A percentile compares a stretch with the other conserved stretches of the same genome.
Evolutionary conservation across 2,329 filamentous ascomycete genomes (phyloP).

Genomic region (Colletotrichum scovillei): DNA sequence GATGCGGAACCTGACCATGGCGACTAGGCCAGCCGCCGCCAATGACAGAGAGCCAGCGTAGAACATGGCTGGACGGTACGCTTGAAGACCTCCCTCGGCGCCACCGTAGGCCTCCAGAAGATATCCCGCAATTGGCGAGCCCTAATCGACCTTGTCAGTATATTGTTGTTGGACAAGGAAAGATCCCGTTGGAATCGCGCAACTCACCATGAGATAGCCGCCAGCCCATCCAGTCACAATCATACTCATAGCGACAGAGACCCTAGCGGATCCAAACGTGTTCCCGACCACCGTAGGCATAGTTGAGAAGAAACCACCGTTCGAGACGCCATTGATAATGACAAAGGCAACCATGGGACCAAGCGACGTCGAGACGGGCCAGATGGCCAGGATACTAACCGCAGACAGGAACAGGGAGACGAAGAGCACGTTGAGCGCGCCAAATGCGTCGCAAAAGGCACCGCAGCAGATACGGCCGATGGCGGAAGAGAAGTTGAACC

Average conservation of each 20-base stretch:
- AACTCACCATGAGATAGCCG: slow-evolving; percentile 68
- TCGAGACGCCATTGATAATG: slow-evolving; percentile 68
- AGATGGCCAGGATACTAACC: slow-evolving; percentile 69
- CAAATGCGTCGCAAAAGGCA: slow-evolving; percentile 63
- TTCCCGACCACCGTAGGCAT: slow-evolving; percentile 73
- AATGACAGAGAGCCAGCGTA: slow-evolving; percentile 67
- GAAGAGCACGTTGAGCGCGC: slow-evolving; percentile 66
- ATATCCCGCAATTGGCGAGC: slow-evolving; percentile 70
- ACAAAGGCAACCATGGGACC: slow-evolving; percentile 67
- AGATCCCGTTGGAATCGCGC: neutral
- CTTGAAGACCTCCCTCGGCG: slow-evolving; percentile 57
- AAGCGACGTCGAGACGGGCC: slow-evolving; percentile 68
- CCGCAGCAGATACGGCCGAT: slow-evolving; percentile 67
- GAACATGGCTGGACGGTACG: slow-evolving; percentile 71
- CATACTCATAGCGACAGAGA: slow-evolving; percentile 71
- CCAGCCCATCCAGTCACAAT: slow-evolving; percentile 69
- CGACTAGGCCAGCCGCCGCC: slow-evolving; percentile 55
- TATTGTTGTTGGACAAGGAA: no score
- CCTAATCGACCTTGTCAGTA: slow-evolving; percentile 44
- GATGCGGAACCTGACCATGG: slow-evolving; percentile 55
- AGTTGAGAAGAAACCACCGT: slow-evolving; percentile 72
- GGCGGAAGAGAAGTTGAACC: slow-evolving; percentile 71
- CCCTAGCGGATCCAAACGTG: slow-evolving; percentile 66
- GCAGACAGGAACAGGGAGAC: slow-evolving; percentile 62
- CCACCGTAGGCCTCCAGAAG: slow-evolving; percentile 67